Conservation (phyloP, 2,329 filamentous ascomycete species). For the Aspergillus sp. region DNA sequence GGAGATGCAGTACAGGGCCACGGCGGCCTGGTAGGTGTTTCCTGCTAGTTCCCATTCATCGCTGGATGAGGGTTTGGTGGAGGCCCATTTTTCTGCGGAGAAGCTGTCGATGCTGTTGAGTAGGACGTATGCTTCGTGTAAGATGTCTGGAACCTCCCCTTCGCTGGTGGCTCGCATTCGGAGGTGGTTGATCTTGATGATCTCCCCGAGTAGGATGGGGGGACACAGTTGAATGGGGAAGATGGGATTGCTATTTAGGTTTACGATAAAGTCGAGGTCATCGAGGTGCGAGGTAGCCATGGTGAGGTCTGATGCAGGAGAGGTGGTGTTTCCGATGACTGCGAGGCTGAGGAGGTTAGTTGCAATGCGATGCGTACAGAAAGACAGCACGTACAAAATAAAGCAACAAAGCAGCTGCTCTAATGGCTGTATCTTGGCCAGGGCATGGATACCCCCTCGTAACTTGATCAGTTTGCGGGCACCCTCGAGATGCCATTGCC, state of each 20-base stretch:
- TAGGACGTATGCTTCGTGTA: constrained; percentile 14
- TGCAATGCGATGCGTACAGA: constrained; percentile 3
- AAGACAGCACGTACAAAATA: constrained; percentile 21
- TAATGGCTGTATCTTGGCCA: constrained; percentile 10
- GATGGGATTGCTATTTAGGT: constrained; percentile 11
- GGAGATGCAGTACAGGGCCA: constrained; percentile 32
- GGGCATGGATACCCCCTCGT: constrained; percentile 25
- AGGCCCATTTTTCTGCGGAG: constrained; percentile 23
- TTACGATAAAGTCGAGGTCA: constrained; percentile 19
- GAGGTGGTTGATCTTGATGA: constrained; percentile 34
- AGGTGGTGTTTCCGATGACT: constrained; percentile 34
- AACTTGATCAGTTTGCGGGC: constrained; percentile 25
- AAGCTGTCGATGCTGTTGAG: constrained; percentile 25
- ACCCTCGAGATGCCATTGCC: constrained; percentile 33
- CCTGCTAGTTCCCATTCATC: constrained; percentile 25
- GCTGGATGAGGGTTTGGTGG: constrained; percentile 16
- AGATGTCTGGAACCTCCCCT: constrained; percentile 1
- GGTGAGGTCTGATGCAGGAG: constrained; percentile 26
- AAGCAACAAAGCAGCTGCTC: constrained; percentile 19
- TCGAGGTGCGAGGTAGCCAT: constrained; percentile 19
- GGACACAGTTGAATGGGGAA: constrained; percentile 27
- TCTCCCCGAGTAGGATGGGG: constrained; percentile 25
- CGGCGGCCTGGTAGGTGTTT: constrained; percentile 25
- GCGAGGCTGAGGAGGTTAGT: constrained; percentile 15
- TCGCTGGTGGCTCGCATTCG: constrained; percentile 16